These are phyloP conservation scores for Strigomonas culicis DNA, from an alignment of 208 protist species.

Conservation along the genomic window DNA sequence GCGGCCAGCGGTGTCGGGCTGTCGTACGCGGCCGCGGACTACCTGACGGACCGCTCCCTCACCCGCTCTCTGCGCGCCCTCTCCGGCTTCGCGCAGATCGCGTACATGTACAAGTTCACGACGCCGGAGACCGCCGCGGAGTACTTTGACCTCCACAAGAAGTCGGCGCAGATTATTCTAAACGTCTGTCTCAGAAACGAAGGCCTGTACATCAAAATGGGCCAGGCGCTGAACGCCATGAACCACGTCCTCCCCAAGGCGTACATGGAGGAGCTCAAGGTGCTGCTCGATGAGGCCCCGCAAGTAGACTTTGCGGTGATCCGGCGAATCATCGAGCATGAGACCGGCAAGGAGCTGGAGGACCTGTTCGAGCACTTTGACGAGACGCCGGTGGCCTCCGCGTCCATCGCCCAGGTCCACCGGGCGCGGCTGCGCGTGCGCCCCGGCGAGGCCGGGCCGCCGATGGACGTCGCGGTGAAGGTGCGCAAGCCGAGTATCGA, in stretches of 20 bases:
- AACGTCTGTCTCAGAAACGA: conserved; percentile 74
- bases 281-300: conserved; percentile 70
- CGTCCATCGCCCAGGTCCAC: conserved; percentile 95
- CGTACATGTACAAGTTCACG: conserved; percentile 62
- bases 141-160: conserved; percentile 43
- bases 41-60: conserved; percentile 50
- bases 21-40: conserved; percentile 29
- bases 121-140: conserved; percentile 55
- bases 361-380: conserved; percentile 90
- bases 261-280: conserved; percentile 69
- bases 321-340: conserved; percentile 43
- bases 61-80: conserved; percentile 63
- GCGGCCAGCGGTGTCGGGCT: conserved; percentile 18
- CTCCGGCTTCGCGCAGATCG: conserved; percentile 26
- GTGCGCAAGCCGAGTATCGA: conserved; percentile 87
- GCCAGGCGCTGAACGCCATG: conserved; percentile 81
- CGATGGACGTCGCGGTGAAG: conserved; percentile 91
- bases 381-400: conserved; percentile 86
- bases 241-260: conserved; percentile 84
- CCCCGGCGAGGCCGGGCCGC: background rate
- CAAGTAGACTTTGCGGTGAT: conserved; percentile 46
- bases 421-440: conserved; percentile 43
- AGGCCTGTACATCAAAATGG: conserved; percentile 88
- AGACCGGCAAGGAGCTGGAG: conserved; percentile 50
- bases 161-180: conserved; percentile 40